Evolutionary conservation across 352 stramenopile genomes (phyloP).

Genomic region (Globisporangium spiculum): DNA sequence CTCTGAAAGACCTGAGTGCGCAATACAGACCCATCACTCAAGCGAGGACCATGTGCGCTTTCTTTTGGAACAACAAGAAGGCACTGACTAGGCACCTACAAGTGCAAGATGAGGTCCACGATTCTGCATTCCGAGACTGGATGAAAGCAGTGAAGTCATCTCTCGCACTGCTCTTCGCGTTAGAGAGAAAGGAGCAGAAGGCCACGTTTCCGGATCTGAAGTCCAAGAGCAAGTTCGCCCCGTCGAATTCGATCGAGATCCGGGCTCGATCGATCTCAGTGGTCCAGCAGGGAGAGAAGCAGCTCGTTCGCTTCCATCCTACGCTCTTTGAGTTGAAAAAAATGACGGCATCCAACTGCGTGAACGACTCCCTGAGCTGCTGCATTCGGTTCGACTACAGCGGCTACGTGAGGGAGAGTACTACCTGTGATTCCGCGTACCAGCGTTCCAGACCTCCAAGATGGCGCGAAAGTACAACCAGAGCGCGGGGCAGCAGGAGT

Average conservation of each 20-base stretch:
- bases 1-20: background rate
- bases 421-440: too few relatives aligned
- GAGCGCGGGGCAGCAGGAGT: too few relatives aligned
- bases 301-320: too few relatives aligned
- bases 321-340: too few relatives aligned
- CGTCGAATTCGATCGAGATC: conserved; percentile 3
- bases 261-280: background rate
- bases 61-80: background rate
- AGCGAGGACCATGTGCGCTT: background rate
- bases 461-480: too few relatives aligned
- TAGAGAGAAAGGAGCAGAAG: background rate
- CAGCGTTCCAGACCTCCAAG: too few relatives aligned
- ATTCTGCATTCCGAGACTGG: background rate
- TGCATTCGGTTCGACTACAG: too few relatives aligned
- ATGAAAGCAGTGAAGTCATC: background rate
- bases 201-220: background rate
- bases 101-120: background rate
- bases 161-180: background rate
- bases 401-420: too few relatives aligned
- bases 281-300: too few relatives aligned
- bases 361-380: too few relatives aligned
- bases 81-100: background rate
- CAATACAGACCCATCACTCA: background rate
- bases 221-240: background rate
- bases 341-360: too few relatives aligned